phyloP scores from a whole-genome alignment of 208 protist species.

The Wallacemonas sp. region DNA sequence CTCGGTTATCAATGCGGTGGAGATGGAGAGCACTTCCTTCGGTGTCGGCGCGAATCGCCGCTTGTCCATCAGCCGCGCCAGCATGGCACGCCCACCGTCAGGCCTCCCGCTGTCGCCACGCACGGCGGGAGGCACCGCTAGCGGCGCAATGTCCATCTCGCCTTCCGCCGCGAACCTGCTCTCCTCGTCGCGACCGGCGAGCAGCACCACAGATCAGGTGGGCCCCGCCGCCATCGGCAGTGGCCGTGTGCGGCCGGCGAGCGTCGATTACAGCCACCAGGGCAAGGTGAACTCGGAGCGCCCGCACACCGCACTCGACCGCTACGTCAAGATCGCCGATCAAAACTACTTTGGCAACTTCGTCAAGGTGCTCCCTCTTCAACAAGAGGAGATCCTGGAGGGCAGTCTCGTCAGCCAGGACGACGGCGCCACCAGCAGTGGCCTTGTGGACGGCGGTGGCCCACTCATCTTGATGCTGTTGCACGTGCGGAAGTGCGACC shows the following conservation, averaged over 20 bases:
- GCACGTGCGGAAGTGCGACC: slow-evolving; percentile 62
- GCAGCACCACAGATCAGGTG: slow-evolving; percentile 30
- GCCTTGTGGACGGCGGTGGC: slow-evolving; percentile 7
- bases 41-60: slow-evolving; percentile 20
- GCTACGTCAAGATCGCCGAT: slow-evolving; percentile 86
- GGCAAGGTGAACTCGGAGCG: slow-evolving; percentile 58
- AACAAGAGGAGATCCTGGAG: slow-evolving; percentile 54
- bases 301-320: slow-evolving; percentile 74
- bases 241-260: slow-evolving; percentile 38
- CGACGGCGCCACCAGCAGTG: slow-evolving; percentile 12
- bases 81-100: slow-evolving; percentile 38
- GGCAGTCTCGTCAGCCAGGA: slow-evolving; percentile 20
- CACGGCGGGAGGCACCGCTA: slow-evolving; percentile 5
- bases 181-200: slow-evolving; percentile 6
- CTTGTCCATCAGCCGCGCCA: slow-evolving; percentile 40
- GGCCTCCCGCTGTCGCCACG: slow-evolving; percentile 27
- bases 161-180: not conserved
- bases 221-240: slow-evolving; percentile 4
- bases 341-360: slow-evolving; percentile 83
- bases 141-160: not conserved
- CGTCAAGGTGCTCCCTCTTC: slow-evolving; percentile 64
- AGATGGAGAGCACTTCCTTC: slow-evolving; percentile 18
- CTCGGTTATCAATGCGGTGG: not conserved
- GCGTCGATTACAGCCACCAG: slow-evolving; percentile 72
- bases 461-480: slow-evolving; percentile 73